Evolutionary conservation across 768 basidiomycete genomes (phyloP).

Genomic region (Lactarius deliciosus): DNA sequence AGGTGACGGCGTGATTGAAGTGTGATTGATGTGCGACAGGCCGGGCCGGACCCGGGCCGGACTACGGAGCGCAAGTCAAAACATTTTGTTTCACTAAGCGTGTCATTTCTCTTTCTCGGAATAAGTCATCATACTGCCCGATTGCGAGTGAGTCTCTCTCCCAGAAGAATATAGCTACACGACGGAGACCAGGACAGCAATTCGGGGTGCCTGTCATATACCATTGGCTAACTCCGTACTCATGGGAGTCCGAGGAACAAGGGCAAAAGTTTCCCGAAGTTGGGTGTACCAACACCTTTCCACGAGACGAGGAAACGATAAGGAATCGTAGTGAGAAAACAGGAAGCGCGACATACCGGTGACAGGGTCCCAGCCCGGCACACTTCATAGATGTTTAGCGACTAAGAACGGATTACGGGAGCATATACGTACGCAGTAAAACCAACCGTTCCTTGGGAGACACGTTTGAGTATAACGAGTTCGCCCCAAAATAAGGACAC

Average conservation of each 20-base stretch:
- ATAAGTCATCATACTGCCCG: not conserved
- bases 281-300: slow-evolving; percentile 34
- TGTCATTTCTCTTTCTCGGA: not conserved
- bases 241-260: slow-evolving; percentile 34
- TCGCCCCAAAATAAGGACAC: not conserved
- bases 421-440: slow-evolving; percentile 30
- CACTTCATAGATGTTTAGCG: slow-evolving; percentile 15
- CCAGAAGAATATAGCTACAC: not conserved
- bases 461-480: not conserved
- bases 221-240: not conserved
- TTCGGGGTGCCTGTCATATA: not conserved
- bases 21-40: too few relatives aligned
- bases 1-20: too few relatives aligned
- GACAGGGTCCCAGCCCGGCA: slow-evolving; percentile 33
- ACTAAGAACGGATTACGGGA: not conserved
- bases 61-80: too few relatives aligned
- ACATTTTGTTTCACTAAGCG: too few relatives aligned
- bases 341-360: slow-evolving; percentile 24
- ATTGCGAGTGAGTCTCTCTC: not conserved
- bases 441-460: slow-evolving; percentile 27
- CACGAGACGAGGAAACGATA: not conserved
- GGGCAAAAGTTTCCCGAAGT: slow-evolving; percentile 32
- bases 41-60: too few relatives aligned
- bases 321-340: not conserved
- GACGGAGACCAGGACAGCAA: not conserved